Conservation (phyloP, 306 rosid genomes). For the Castanospermum australe region DNA sequence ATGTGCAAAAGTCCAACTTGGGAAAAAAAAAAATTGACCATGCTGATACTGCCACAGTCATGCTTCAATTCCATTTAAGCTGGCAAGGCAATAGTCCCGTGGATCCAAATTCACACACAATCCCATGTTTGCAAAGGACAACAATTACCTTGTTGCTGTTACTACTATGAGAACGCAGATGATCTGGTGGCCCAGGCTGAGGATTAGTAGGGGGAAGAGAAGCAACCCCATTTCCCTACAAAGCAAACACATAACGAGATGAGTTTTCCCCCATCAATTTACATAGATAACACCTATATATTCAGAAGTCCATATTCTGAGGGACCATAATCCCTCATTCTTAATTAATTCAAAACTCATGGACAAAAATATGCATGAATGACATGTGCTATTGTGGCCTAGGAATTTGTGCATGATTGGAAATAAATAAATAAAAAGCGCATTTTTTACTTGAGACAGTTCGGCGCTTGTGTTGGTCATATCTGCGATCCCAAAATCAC, state of each 20-base stretch:
- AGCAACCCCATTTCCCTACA: conserved; percentile 59
- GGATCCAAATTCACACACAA: conserved; percentile 22
- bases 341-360: not conserved
- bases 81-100: not conserved
- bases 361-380: not conserved
- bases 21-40: not conserved
- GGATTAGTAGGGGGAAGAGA: conserved; percentile 42
- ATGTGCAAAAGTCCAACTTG: not conserved
- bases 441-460: conserved; percentile 54
- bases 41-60: not conserved
- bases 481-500: conserved; percentile 60
- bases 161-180: conserved; percentile 37
- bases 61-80: conserved; percentile 1
- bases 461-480: conserved; percentile 72
- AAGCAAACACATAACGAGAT: conserved; percentile 23
- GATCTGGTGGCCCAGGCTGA: conserved; percentile 48
- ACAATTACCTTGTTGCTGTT: conserved; percentile 63
- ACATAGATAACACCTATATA: not conserved
- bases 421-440: not conserved
- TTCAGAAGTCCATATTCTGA: not conserved
- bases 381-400: not conserved
- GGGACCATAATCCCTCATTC: conserved; percentile 5
- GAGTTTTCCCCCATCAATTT: not conserved
- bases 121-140: conserved; percentile 8
- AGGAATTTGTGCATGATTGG: no score